Evolutionary conservation across 2,329 filamentous ascomycete species (phyloP).

Genomic region (Pseudopyrenochaeta lycopersici): DNA sequence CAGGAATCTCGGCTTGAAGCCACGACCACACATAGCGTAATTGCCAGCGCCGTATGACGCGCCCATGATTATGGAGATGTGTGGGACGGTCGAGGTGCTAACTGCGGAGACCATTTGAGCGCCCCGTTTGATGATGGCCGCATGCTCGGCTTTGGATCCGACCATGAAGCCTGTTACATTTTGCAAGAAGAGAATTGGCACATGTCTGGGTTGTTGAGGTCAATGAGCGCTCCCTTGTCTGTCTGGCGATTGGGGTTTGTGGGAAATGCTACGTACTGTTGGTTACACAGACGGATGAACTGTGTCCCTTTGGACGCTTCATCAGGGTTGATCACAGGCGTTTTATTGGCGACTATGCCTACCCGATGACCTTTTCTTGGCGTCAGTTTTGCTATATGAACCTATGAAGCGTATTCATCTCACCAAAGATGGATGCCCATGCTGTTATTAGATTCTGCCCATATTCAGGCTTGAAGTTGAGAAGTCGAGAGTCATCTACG

Average conservation of each 20-base stretch:
- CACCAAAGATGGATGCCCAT: conserved; percentile 53
- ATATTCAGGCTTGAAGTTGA: conserved; percentile 53
- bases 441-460: conserved; percentile 30
- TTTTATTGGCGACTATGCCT: conserved; percentile 55
- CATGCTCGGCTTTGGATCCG: conserved; percentile 55
- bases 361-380: conserved; percentile 39
- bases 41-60: conserved; percentile 59
- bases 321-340: conserved; percentile 46
- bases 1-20: conserved; percentile 55
- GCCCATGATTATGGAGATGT: conserved; percentile 57
- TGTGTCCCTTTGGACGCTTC: conserved; percentile 55
- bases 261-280: conserved; percentile 46
- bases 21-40: conserved; percentile 58
- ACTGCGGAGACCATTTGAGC: conserved; percentile 58
- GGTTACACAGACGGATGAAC: conserved; percentile 57
- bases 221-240: background rate
- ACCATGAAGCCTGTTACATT: conserved; percentile 62
- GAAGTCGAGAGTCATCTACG: conserved; percentile 53
- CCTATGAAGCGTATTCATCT: background rate
- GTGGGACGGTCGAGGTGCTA: conserved; percentile 54
- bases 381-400: background rate
- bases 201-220: conserved; percentile 28
- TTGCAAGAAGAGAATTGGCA: conserved; percentile 57
- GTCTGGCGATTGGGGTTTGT: background rate
- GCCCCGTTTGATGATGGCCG: conserved; percentile 56